Evolutionary conservation across 1,139 yeast genomes (phyloP), one percentile per base, ranked within the genome.

Genomic region (Pichia sp.): DNA sequence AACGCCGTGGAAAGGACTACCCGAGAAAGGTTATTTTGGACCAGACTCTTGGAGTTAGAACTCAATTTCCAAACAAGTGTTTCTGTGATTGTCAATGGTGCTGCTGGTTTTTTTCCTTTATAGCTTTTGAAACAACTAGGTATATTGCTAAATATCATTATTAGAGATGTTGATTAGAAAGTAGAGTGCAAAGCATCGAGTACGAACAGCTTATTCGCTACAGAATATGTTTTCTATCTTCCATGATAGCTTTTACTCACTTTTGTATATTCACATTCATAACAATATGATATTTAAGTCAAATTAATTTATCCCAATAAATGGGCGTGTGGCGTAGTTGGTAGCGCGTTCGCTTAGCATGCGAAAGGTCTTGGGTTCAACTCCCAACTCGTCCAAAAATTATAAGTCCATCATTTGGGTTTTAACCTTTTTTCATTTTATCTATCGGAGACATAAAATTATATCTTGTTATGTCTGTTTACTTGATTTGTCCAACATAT

Each of bases 301-400:
- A 8, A 10, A 5, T 31, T 26, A 3, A 12, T 31, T 3, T 5
- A 2, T 31, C 16, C 2, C 36, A 34, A 34, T 7, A 34, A 34
- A 2, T 39, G 82, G 83, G 83, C 82, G 82, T 76, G 82, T 79
- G 82, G 83, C 82, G 82, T 75, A 79, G 83, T 78, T 78, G 83
- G 83, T 79, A 79, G 82, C 82, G 82, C 83, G 82, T 75, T 71
- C 72, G 80, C 83, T 78, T 78, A 76, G 83, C 83, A 79, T 73
- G 83, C 78, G 71, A 71, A 74, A 78, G 83, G 83, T 78, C 83
- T 74, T 73, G 72, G 82, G 82, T 78, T 78, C 83, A 81, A 78
- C 67, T 78, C 83, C 82, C 83, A 84, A 81, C 88, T 83, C 87
- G 67, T 63, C 66, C 66, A 62, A 23, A 26, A 39, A 13, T n/a